Evolutionary conservation across 495 filamentous ascomycete genomes (phyloP).

Genomic region (Annulohypoxylon stygium): DNA sequence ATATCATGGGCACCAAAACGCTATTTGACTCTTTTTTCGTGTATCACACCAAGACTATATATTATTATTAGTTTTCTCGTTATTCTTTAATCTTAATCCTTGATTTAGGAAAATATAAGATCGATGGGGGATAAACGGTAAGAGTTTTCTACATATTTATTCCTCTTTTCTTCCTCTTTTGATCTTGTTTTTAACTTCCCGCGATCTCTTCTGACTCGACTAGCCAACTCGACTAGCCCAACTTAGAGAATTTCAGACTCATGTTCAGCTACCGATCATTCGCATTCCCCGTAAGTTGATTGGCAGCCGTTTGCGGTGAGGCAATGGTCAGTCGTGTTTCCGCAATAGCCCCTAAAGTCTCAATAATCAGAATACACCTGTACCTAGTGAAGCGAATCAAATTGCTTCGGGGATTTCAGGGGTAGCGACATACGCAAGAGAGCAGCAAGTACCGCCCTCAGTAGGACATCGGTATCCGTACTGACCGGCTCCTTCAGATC

Average conservation of each 20-base stretch:
- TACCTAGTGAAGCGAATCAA: not conserved
- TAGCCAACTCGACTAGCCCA: too few relatives aligned
- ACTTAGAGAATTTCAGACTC: not conserved
- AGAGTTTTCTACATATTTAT: not conserved
- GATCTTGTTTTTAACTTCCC: too few relatives aligned
- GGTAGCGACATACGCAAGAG: constrained; percentile 47
- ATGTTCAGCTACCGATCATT: not conserved
- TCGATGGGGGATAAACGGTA: not conserved
- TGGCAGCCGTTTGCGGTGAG: constrained; percentile 50
- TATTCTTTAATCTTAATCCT: too few relatives aligned
- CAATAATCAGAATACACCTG: constrained; percentile 14
- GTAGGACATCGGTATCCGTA: constrained; percentile 53
- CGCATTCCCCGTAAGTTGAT: constrained; percentile 48
- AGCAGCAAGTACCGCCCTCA: constrained; percentile 49
- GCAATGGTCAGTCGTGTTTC: constrained; percentile 54
- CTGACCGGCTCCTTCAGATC: constrained; percentile 48
- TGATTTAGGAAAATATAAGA: too few relatives aligned
- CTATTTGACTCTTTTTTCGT: not conserved
- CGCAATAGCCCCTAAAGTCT: constrained; percentile 53
- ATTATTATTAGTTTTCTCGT: not conserved
- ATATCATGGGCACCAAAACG: not conserved
- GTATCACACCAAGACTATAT: not conserved
- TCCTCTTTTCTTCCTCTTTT: not conserved
- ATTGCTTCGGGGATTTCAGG: constrained; percentile 1
- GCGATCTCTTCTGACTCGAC: too few relatives aligned